Percentiles rank a stretch among this genome's conserved stretches.
These are phyloP conservation scores for Pseudocercospora vitis DNA, from an alignment of 2,329 filamentous ascomycete species.

Conservation along the genomic window DNA sequence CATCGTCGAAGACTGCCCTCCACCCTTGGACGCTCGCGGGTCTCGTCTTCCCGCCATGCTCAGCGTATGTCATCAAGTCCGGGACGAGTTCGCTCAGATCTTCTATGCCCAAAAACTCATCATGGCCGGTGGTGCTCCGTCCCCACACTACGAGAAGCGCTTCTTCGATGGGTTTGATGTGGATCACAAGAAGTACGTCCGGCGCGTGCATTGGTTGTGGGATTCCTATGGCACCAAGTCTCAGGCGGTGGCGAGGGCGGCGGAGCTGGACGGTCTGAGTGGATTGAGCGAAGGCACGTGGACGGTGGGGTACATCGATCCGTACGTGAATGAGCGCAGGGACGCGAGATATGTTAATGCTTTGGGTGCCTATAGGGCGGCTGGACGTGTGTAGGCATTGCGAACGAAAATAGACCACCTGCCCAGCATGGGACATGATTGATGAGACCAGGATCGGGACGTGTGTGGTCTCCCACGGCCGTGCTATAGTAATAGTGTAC, in stretches of 20 bases:
- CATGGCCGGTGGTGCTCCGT: conserved; percentile 11
- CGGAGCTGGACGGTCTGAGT: conserved; percentile 14
- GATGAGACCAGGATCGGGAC: not conserved
- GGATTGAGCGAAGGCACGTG: conserved; percentile 13
- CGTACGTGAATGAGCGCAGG: conserved; percentile 4
- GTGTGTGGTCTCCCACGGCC: too few relatives aligned
- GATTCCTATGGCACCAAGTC: conserved; percentile 18
- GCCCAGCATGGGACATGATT: too few relatives aligned
- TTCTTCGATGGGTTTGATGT: conserved; percentile 14
- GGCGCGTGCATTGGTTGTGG: conserved; percentile 17
- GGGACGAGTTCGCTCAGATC: conserved; percentile 15
- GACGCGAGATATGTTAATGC: conserved; percentile 16
- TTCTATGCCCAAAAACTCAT: conserved; percentile 14
- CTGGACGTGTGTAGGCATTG: conserved; percentile 6
- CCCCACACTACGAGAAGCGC: conserved; percentile 7
- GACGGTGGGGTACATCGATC: conserved; percentile 20
- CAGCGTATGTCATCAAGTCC: not conserved
- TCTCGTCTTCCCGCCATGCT: conserved; percentile 9
- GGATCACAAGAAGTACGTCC: conserved; percentile 15
- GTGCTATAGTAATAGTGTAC: too few relatives aligned
- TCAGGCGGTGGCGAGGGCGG: conserved; percentile 16
- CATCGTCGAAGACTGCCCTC: not conserved
- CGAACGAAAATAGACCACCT: too few relatives aligned
- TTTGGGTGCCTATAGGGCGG: conserved; percentile 3
- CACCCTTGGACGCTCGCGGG: conserved; percentile 3